Percentiles rank a stretch among this genome's conserved stretches.
Conservation (phyloP, 2,329 filamentous ascomycete genomes). For the Aureobasidium subglaciale region DNA sequence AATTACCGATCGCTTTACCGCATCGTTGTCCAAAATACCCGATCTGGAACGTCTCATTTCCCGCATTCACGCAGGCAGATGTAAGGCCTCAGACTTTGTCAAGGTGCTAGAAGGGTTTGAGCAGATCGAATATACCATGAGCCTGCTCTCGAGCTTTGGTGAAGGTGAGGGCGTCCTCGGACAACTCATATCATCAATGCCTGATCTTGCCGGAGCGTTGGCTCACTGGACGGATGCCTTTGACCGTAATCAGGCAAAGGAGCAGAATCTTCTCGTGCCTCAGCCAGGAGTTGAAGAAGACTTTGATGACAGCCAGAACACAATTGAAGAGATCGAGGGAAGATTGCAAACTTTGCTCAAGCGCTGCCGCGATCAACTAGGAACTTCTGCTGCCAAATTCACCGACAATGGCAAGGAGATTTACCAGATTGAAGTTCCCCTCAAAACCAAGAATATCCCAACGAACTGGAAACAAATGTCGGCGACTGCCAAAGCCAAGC, state of each 20-base stretch:
- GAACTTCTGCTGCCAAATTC: conserved; percentile 54
- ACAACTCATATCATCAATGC: conserved; percentile 77
- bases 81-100: conserved; percentile 85
- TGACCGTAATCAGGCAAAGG: conserved; percentile 69
- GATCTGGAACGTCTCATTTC: conserved; percentile 93
- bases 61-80: conserved; percentile 85
- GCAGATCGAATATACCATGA: conserved; percentile 92
- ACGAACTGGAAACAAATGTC: conserved; percentile 95
- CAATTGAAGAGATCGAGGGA: conserved; percentile 66
- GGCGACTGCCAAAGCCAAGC: conserved; percentile 78
- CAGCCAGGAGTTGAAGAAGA: conserved; percentile 83
- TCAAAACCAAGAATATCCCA: conserved; percentile 71
- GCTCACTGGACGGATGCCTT: conserved; percentile 89
- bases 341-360: conserved; percentile 66
- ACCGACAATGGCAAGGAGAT: conserved; percentile 89
- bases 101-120: conserved; percentile 92
- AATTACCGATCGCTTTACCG: conserved; percentile 79
- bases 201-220: conserved; percentile 66
- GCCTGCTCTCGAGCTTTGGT: conserved; percentile 64
- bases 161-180: conserved; percentile 79
- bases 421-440: conserved; percentile 85
- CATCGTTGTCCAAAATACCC: conserved; percentile 82
- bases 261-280: conserved; percentile 76
- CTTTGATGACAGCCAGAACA: conserved; percentile 76
- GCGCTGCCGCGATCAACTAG: conserved; percentile 64